Conservation (phyloP, 495 filamentous ascomycete species). For the Bryoglossum gracile region DNA sequence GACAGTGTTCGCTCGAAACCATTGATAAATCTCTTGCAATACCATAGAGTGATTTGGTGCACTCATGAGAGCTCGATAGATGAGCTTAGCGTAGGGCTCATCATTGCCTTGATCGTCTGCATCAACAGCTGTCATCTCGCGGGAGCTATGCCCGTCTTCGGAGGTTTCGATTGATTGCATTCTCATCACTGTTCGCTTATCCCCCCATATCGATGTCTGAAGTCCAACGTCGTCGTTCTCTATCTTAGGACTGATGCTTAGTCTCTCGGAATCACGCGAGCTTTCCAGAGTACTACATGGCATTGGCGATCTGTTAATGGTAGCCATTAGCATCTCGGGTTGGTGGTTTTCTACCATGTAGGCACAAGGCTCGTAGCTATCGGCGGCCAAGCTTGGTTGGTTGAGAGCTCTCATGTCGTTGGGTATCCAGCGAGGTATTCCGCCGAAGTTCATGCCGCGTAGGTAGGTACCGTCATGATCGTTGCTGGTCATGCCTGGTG, state of each 20-base stretch:
- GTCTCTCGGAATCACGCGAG: conserved; percentile 10
- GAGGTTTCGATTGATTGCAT: conserved; percentile 15
- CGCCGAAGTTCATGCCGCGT: conserved; percentile 3
- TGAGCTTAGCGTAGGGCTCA: conserved; percentile 76
- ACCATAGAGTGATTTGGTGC: conserved; percentile 59
- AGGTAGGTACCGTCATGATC: background rate
- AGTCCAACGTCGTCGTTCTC: conserved; percentile 4
- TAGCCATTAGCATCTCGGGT: background rate
- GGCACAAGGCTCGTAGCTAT: conserved; percentile 1
- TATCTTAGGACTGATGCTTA: conserved; percentile 17
- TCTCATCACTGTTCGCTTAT: conserved; percentile 2
- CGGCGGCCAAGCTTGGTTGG: conserved; percentile 1
- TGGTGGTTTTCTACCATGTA: conserved; percentile 11
- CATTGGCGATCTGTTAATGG: background rate
- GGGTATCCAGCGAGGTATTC: conserved; percentile 11
- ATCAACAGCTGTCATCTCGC: conserved; percentile 23
- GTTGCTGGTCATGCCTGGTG: conserved; percentile 4
- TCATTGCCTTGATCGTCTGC: conserved; percentile 26
- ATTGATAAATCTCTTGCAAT: conserved; percentile 81
- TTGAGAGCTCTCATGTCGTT: conserved; percentile 5
- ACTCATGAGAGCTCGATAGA: conserved; percentile 66
- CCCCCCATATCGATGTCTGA: background rate
- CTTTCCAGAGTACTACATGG: conserved; percentile 6
- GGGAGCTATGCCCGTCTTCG: conserved; percentile 16
- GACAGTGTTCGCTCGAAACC: conserved; percentile 76